phyloP scores from a whole-genome alignment of 345 rosid genomes.

The Eucalyptus sp. region DNA sequence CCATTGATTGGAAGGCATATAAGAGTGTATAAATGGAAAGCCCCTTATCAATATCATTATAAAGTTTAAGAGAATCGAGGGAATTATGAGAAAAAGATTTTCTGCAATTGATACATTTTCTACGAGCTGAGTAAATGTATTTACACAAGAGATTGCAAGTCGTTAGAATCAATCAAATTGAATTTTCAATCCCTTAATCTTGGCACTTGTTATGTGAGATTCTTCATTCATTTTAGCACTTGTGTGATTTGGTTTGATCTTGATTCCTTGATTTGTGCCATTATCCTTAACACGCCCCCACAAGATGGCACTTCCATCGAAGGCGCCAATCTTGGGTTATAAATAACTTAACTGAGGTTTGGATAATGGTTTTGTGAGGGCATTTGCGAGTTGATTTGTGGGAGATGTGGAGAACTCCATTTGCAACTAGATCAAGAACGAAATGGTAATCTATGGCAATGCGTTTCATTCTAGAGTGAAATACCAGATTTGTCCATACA shows the following conservation, averaged over 20 bases:
- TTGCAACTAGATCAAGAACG: not conserved
- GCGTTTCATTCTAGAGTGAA: not conserved
- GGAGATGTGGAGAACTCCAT: not conserved
- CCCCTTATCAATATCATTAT: not conserved
- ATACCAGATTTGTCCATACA: not conserved
- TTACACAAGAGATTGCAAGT: not conserved
- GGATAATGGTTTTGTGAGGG: not conserved
- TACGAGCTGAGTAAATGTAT: not conserved
- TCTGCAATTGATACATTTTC: not conserved
- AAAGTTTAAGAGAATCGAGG: not conserved
- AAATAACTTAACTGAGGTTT: not conserved
- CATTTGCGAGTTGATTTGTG: not conserved
- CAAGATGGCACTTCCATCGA: not conserved
- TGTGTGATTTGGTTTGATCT: not conserved
- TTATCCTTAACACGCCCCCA: not conserved
- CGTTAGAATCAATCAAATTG: not conserved
- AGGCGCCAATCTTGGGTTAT: not conserved
- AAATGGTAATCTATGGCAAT: not conserved
- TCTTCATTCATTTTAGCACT: too few relatives aligned
- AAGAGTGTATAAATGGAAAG: not conserved
- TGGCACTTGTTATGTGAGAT: too few relatives aligned
- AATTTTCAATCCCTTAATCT: not conserved
- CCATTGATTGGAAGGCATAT: not conserved
- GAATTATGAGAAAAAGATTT: not conserved
- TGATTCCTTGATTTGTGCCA: not conserved